Evolutionary conservation across 2,329 filamentous ascomycete species (phyloP), one percentile per base, ranked within the genome.

Genomic region (Arachnomyces sp.): DNA sequence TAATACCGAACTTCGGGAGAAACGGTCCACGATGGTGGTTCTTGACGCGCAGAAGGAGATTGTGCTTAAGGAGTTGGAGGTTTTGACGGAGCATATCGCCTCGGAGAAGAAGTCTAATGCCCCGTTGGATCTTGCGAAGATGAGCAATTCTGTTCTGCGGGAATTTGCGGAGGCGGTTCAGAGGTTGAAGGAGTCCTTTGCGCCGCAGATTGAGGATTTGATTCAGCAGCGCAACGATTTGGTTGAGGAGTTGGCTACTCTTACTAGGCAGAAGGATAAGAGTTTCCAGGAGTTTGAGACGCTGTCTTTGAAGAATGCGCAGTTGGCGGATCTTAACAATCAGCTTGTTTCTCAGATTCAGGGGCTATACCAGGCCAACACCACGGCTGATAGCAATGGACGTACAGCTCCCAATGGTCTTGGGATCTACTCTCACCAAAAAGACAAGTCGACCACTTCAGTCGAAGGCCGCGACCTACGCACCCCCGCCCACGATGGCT

Each of bases 271-370:
- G 68, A 87, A 93, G 53, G 90, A 96, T 61, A 87, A 92, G 58
- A 89, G 87, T 11, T 81, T 95, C 53, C 79, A 94, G 55, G 92
- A 98, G 57, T 96, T 95, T 56, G 92, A 96, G 67, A 87, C 93
- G 56, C 71, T 98, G 33, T 94, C 87, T 8, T 83, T 82, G 42
- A 94, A 94, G 72, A 98, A 98, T 59, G 83, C 85, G 1, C 90
- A 96, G 65, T 74, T 98, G 44, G 83, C 86, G 18, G 87, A 95
- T 55, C 79, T 96, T 72, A 96, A 98, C 67, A 94, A 94, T 53
- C 86, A 94, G 57, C 72, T 98, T 41, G 89, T 93, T 3, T 85
- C 94, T 55, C 87, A 89, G 57, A 94, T 96, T 44, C 90, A 96
- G 60, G 87, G 84, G 55, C 77, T 88, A 20, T 93, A 95, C 71